These are phyloP conservation scores for Euphorbia corollata DNA, from an alignment of 441 rosid species.

Conservation along the genomic window DNA sequence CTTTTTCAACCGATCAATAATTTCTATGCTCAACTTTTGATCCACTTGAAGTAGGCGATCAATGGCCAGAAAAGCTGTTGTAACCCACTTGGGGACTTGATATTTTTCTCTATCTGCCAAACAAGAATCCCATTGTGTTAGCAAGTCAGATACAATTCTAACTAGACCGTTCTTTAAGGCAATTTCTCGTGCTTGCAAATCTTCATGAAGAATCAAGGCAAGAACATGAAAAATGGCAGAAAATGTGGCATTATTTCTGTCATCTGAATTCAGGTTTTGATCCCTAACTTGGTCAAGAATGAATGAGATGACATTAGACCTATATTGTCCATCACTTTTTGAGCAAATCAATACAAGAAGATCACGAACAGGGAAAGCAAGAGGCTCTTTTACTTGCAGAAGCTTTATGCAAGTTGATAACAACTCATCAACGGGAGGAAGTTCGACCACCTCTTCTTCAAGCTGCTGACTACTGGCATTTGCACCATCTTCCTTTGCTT, in stretches of 20 bases:
- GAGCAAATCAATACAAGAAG: slow-evolving; percentile 81
- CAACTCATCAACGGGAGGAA: slow-evolving; percentile 88
- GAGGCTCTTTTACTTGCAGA: slow-evolving; percentile 82
- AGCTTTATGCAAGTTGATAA: slow-evolving; percentile 79
- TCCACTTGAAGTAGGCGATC: slow-evolving; percentile 90
- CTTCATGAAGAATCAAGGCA: slow-evolving; percentile 90
- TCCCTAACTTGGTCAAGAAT: slow-evolving; percentile 69
- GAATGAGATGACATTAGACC: slow-evolving; percentile 69
- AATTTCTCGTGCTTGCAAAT: slow-evolving; percentile 70
- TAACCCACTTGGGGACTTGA: slow-evolving; percentile 87
- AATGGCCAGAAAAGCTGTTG: slow-evolving; percentile 89
- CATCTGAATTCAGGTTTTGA: slow-evolving; percentile 45
- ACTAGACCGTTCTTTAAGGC: slow-evolving; percentile 70
- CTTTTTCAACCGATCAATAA: slow-evolving; percentile 64
- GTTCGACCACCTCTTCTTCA: slow-evolving; percentile 72
- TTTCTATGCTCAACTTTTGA: slow-evolving; percentile 65
- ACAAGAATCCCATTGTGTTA: slow-evolving; percentile 67
- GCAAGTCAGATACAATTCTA: slow-evolving; percentile 62
- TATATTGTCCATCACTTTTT: slow-evolving; percentile 79
- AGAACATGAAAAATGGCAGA: slow-evolving; percentile 83
- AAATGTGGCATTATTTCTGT: slow-evolving; percentile 42
- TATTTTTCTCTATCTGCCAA: slow-evolving; percentile 38
- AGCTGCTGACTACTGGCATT: slow-evolving; percentile 40
- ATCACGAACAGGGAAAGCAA: slow-evolving; percentile 89
- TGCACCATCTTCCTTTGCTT: slow-evolving; percentile 53